Base-by-base conservation (phyloP, 2,329 filamentous ascomycete genomes). In the Aspergillus piperis region DNA sequence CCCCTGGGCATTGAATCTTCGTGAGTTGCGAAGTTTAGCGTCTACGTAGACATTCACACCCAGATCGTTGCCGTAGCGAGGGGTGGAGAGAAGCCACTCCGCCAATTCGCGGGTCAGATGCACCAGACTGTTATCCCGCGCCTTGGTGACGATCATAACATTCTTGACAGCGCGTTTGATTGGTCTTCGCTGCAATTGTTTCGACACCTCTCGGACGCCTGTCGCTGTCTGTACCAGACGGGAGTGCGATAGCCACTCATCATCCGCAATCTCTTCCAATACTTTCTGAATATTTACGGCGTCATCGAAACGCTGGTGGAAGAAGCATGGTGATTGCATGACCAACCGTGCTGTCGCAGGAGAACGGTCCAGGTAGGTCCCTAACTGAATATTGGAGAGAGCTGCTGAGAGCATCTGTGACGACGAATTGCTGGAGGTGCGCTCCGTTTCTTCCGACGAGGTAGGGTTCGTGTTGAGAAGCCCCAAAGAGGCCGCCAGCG, bases 11-110 rank as follows among this genome's bases (percentile, higher is more conserved):
- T 93, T 88, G 74, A 99, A 99, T 54, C 95, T 90, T 75, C 91
- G 93, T 5, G 92, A 96, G 69, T 88, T 88, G 69, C 88, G 88
- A 62, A 99, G 83, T 80, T 99, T 98, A 66, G 92, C 90, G 76
- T 99, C 95, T n/a, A 99, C 95, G 73, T 96, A 98, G 65, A 99
- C 95, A 70, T 94, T 96, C 57, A 99, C 90, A 13, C 95, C 95
- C n/a, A 95, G 75, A 63, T 95, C 88, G 57, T 87, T 92, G 47
- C 92, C 92, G 74, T 99, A 96, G 51, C 95, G 87, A 11, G 95
- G 92, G 2, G 92, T 97, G 62, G 85, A 86, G 62, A 99, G 84
- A 36, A 99, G 83, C 92, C 94, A 99, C 67, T 88, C 86, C 10
- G 94, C 83, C 61, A 99, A 81, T 74, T 99, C 92, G 61, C 91